Percentiles rank a stretch among this genome's conserved stretches.
phyloP scores from a whole-genome alignment of 768 basidiomycete species.

The Suillus weaverae region DNA sequence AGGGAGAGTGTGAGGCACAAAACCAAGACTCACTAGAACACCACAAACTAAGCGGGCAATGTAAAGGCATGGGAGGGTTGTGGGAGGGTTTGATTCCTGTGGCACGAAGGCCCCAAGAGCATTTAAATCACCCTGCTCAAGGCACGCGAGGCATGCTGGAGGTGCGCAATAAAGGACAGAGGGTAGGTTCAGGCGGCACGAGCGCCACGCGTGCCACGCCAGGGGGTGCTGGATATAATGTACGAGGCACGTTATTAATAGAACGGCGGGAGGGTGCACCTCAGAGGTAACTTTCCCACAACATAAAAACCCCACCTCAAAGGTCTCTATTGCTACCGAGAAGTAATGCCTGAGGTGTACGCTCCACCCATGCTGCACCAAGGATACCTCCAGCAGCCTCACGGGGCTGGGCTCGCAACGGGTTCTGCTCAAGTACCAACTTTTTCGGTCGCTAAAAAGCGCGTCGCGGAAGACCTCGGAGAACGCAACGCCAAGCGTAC shows the following conservation, averaged over 20 bases:
- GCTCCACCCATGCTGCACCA: too few relatives aligned
- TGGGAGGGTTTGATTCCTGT: too few relatives aligned
- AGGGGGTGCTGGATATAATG: not conserved
- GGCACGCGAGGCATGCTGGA: not conserved
- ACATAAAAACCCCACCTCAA: constrained; percentile 7
- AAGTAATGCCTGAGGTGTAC: constrained; percentile 8
- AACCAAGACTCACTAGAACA: not conserved
- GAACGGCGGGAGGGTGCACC: not conserved
- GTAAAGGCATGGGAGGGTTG: too few relatives aligned
- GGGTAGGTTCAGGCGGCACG: not conserved
- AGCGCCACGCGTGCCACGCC: not conserved
- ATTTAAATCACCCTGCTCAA: not conserved
- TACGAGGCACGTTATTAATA: constrained; percentile 1
- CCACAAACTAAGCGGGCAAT: too few relatives aligned
- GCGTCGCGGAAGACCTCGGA: too few relatives aligned
- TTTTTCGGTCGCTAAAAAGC: too few relatives aligned
- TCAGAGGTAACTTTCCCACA: constrained; percentile 3
- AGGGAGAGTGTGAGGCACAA: not conserved
- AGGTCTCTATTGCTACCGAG: constrained; percentile 5
- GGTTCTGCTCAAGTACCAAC: too few relatives aligned
- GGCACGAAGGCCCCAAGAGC: not conserved
- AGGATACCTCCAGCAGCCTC: too few relatives aligned
- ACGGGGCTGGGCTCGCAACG: too few relatives aligned
- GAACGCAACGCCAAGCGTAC: too few relatives aligned
- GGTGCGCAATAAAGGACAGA: not conserved